These are phyloP conservation scores for Malassezia dermatis DNA, from an alignment of 1,284 basidiomycete genomes.

Conservation along the genomic window DNA sequence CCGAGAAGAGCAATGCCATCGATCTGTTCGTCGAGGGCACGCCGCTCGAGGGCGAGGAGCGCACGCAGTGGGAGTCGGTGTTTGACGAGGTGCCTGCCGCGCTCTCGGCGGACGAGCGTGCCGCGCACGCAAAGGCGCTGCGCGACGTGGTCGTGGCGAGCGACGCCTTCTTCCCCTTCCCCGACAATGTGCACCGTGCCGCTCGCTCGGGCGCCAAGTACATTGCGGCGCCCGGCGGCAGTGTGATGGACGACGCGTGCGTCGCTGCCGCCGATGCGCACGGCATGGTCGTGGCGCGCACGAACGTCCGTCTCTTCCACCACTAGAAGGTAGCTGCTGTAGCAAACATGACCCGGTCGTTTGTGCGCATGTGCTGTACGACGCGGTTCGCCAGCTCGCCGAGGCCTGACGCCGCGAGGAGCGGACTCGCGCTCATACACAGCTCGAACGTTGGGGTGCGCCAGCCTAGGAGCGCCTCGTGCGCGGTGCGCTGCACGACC, in stretches of 20 bases:
- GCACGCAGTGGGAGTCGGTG: conserved; percentile 76
- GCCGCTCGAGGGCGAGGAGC: conserved; percentile 58
- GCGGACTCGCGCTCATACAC: conserved; percentile 71
- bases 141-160: conserved; percentile 79
- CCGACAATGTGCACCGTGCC: conserved; percentile 91
- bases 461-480: conserved; percentile 66
- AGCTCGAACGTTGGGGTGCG: conserved; percentile 85
- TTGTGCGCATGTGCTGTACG: background rate
- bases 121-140: conserved; percentile 32
- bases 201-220: conserved; percentile 82
- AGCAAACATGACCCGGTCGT: conserved; percentile 5
- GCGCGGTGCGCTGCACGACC: conserved; percentile 64
- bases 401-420: conserved; percentile 70
- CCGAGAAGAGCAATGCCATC: conserved; percentile 95
- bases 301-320: conserved; percentile 45
- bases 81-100: conserved; percentile 68
- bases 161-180: conserved; percentile 99
- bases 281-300: conserved; percentile 44
- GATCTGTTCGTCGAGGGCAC: conserved; percentile 86
- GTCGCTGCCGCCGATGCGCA: conserved; percentile 41
- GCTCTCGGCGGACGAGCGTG: conserved; percentile 62
- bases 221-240: conserved; percentile 85
- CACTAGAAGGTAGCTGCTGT: conserved; percentile 25
- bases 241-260: conserved; percentile 74
- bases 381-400: conserved; percentile 70